Evolutionary conservation across 2,329 filamentous ascomycete species (phyloP), one percentile per base, ranked within the genome.

Genomic region (Leptographium procerum): DNA sequence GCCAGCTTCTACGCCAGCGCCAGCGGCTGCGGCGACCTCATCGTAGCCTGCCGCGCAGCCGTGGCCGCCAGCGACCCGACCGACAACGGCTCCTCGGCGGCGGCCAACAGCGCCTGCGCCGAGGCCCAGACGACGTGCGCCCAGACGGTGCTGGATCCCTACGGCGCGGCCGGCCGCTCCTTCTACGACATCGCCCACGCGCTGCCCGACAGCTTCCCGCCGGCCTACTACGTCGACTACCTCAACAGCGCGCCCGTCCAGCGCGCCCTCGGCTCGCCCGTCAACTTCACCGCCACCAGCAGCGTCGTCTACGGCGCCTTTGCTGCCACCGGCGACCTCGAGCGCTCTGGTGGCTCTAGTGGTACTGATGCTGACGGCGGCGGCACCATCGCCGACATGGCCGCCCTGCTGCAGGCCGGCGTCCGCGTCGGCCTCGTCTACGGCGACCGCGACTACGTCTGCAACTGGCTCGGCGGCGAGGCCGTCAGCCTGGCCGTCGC

Each of bases 401-500:
- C 84, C 56, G 71, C 75, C 16, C 78, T 88, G 26, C 73, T 88
- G 57, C 75, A 80, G 24, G 75, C 73, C 2, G 85, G 84, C 16
- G 79, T 90, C 22, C 84, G 83, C 13, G 80, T 94, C 19, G 85
- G 86, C 7, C 72, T 94, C 60, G 79, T 91, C 58, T 89, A 92
- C 67, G 81, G 82, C 29, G 82, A 85, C 65, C 71, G 80, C 61
- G 82, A 85, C 68, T 85, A 81, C 65, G 78, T 82, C 61, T 85
- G 82, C 69, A 85, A 85, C 68, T 85, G 86, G 82, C 74, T 86
- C 63, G 89, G 89, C n/a, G 89, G 88, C 40, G 80, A 94, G 70
- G 84, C 85, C 1, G 77, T 89, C 48, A 88, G 85, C 3, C 75
- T 89, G 4, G 77, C 78, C 7, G 73, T 90, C 0, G 77, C 83